phyloP scores from a whole-genome alignment of 2,329 filamentous ascomycete species.

The Cylindrodendrum hubeiense region DNA sequence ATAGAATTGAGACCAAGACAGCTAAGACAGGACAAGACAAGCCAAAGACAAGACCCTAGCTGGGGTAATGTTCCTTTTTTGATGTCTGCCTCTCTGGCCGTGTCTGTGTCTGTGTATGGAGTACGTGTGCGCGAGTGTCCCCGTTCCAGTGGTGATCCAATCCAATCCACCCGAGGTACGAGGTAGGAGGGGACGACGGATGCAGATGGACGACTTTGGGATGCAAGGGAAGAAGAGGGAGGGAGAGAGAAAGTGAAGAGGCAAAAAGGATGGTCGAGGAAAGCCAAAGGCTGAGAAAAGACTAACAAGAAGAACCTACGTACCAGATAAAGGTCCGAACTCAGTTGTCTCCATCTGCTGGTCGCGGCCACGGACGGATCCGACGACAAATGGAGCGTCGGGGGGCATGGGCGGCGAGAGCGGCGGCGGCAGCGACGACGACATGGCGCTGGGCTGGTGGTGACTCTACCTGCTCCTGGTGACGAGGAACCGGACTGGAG shows the following conservation, averaged over 20 bases:
- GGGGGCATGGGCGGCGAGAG: slow-evolving; percentile 12
- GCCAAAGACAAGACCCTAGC: slow-evolving; percentile 6
- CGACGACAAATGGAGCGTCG: slow-evolving; percentile 25
- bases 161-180: slow-evolving; percentile 1
- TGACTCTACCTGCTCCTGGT: slow-evolving; percentile 4
- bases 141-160: background rate
- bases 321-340: slow-evolving; percentile 10
- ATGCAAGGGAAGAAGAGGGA: background rate
- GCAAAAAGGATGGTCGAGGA: slow-evolving; percentile 1
- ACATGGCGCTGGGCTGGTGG: background rate
- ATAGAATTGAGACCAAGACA: slow-evolving; percentile 7
- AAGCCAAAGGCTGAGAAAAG: slow-evolving; percentile 17
- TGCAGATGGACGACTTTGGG: background rate
- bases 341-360: slow-evolving; percentile 17
- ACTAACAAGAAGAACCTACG: slow-evolving; percentile 8
- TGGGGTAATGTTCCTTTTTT: background rate
- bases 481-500: background rate
- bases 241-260: slow-evolving; percentile 2
- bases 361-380: slow-evolving; percentile 19
- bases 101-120: background rate
- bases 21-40: slow-evolving; percentile 5
- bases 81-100: background rate
- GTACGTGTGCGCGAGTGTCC: background rate
- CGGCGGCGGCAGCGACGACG: slow-evolving; percentile 7
- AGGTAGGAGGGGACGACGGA: slow-evolving; percentile 5